A percentile compares a stretch with the other conserved stretches of the same genome.
Conservation (phyloP, 352 stramenopile genomes). For the Globisporangium takayamanum region DNA sequence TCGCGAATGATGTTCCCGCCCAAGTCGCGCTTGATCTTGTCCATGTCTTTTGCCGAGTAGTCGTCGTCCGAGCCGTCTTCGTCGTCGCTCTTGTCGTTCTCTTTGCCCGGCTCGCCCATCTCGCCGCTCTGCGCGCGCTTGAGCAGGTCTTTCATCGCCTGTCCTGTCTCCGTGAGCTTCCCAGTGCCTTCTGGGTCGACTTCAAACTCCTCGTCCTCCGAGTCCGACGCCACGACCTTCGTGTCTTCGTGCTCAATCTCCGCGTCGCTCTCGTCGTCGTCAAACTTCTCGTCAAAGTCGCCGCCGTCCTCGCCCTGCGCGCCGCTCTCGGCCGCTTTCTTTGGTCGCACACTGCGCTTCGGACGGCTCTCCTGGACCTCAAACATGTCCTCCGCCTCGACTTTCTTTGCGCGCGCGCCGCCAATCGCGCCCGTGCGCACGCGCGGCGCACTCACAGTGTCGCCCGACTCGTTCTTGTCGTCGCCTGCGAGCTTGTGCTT, state of each 20-base stretch:
- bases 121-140: slow-evolving; percentile 73
- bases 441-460: slow-evolving; percentile 56
- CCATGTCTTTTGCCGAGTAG: slow-evolving; percentile 77
- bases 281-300: slow-evolving; percentile 86
- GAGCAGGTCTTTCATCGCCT: slow-evolving; percentile 81
- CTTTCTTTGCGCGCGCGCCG: slow-evolving; percentile 25
- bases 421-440: slow-evolving; percentile 48
- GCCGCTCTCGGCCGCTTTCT: slow-evolving; percentile 38
- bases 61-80: slow-evolving; percentile 54
- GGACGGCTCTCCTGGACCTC: slow-evolving; percentile 41
- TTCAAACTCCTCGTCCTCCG: slow-evolving; percentile 72
- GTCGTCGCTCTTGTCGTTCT: slow-evolving; percentile 59
- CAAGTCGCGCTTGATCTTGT: slow-evolving; percentile 71
- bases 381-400: slow-evolving; percentile 63
- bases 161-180: slow-evolving; percentile 76
- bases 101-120: slow-evolving; percentile 48
- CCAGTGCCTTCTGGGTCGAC: slow-evolving; percentile 58
- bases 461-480: slow-evolving; percentile 46
- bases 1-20: slow-evolving; percentile 78
- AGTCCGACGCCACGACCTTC: slow-evolving; percentile 60
- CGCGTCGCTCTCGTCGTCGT: slow-evolving; percentile 81
- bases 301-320: slow-evolving; percentile 74
- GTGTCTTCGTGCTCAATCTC: slow-evolving; percentile 74
- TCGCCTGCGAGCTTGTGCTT: slow-evolving; percentile 81
- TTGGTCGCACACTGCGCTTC: slow-evolving; percentile 41